Evolutionary conservation across 805 yeast species (phyloP).

Genomic region (Candida quercuum): DNA sequence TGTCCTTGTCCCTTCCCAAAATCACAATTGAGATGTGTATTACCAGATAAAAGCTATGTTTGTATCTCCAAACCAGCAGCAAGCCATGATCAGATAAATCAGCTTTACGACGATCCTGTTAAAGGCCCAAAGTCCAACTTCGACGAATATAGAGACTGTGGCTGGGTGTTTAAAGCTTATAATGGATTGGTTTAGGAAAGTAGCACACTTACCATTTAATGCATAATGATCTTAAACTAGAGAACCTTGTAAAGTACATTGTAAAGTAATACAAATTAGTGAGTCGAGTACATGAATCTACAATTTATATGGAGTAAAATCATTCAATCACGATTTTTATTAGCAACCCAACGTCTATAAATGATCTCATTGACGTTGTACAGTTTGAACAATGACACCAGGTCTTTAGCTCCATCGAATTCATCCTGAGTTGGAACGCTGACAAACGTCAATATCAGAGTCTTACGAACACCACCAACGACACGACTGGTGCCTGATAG

Average conservation of each 20-base stretch:
- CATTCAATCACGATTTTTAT: constrained; percentile 77
- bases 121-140: constrained; percentile 40
- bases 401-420: constrained; percentile 20
- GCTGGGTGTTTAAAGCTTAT: constrained; percentile 75
- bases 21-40: constrained; percentile 73
- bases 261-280: no score
- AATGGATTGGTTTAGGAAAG: constrained; percentile 47
- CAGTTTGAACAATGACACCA: constrained; percentile 32
- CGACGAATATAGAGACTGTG: constrained; percentile 69
- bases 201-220: constrained; percentile 1
- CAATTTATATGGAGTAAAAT: background rate
- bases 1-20: constrained; percentile 93
- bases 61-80: constrained; percentile 82
- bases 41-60: constrained; percentile 65
- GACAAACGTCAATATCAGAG: constrained; percentile 64
- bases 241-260: no score
- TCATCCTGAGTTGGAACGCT: constrained; percentile 40
- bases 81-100: constrained; percentile 30
- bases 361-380: constrained; percentile 60
- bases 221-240: no score
- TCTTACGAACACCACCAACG: constrained; percentile 81
- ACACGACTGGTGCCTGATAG: constrained; percentile 71
- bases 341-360: constrained; percentile 81
- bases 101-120: constrained; percentile 38
- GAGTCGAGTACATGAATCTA: background rate